These are phyloP conservation scores for Solanum corneliomulleri DNA, from an alignment of 257 asterid species.

Conservation along the genomic window DNA sequence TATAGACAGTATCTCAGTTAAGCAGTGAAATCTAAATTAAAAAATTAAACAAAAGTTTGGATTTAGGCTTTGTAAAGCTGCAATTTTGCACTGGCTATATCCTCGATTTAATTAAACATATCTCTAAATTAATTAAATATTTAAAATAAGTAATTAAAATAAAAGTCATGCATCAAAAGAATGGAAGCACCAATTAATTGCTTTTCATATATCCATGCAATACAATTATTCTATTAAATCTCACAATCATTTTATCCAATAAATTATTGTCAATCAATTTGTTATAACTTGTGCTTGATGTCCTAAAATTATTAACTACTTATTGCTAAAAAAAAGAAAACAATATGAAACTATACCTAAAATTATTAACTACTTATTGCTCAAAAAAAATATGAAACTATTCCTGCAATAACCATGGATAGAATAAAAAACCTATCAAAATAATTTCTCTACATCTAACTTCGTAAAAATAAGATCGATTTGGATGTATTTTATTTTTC, in stretches of 20 bases:
- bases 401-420: not conserved
- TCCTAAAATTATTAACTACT: not conserved
- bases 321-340: not conserved
- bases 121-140: not conserved
- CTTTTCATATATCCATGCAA: not conserved
- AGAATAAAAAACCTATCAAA: not conserved
- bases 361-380: not conserved
- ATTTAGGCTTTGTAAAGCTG: not conserved
- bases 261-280: not conserved
- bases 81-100: not conserved
- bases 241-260: not conserved
- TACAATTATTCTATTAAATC: not conserved
- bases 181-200: not conserved
- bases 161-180: not conserved
- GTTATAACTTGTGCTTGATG: not conserved
- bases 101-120: not conserved
- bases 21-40: not conserved
- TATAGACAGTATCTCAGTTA: not conserved
- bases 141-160: not conserved
- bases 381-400: not conserved
- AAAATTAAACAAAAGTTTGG: not conserved
- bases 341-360: not conserved
- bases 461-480: no score
- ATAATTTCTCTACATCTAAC: rapidly evolving
- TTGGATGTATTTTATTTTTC: no score